These are phyloP conservation scores for Pestalotiopsis sp. DNA, from an alignment of 2,329 filamentous ascomycete species.

Conservation along the genomic window DNA sequence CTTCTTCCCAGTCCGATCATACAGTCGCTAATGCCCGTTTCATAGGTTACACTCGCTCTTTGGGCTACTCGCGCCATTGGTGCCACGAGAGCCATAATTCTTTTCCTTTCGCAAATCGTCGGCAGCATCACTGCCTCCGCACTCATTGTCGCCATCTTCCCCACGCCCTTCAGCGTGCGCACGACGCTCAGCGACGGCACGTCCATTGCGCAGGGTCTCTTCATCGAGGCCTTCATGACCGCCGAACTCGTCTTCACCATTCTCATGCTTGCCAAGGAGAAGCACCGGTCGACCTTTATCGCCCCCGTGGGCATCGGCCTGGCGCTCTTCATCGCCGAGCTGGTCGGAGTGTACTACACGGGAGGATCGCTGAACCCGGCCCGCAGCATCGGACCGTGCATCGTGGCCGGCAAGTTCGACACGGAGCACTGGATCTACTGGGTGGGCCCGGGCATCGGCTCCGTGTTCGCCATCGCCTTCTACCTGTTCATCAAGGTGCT, in stretches of 20 bases:
- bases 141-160: slow-evolving; percentile 44
- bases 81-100: slow-evolving; percentile 15
- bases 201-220: slow-evolving; percentile 51
- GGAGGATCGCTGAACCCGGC: slow-evolving; percentile 43
- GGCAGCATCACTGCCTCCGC: slow-evolving; percentile 32
- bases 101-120: slow-evolving; percentile 21
- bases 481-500: slow-evolving; percentile 44
- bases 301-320: slow-evolving; percentile 67
- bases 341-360: slow-evolving; percentile 44
- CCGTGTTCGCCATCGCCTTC: slow-evolving; percentile 39
- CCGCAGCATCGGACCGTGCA: slow-evolving; percentile 40
- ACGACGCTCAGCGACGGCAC: slow-evolving; percentile 49
- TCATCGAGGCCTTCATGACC: slow-evolving; percentile 60
- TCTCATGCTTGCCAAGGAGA: slow-evolving; percentile 64
- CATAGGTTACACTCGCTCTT: slow-evolving; percentile 21
- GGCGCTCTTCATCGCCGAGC: slow-evolving; percentile 55
- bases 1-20: background rate
- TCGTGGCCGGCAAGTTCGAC: slow-evolving; percentile 37
- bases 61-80: slow-evolving; percentile 17
- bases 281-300: slow-evolving; percentile 64
- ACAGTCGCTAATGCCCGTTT: background rate
- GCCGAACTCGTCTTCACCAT: slow-evolving; percentile 56
- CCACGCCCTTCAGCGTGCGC: slow-evolving; percentile 47
- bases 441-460: slow-evolving; percentile 38
- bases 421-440: slow-evolving; percentile 45